phyloP scores from a whole-genome alignment of 148 eudicot species.

The Spergularia bocconei region DNA sequence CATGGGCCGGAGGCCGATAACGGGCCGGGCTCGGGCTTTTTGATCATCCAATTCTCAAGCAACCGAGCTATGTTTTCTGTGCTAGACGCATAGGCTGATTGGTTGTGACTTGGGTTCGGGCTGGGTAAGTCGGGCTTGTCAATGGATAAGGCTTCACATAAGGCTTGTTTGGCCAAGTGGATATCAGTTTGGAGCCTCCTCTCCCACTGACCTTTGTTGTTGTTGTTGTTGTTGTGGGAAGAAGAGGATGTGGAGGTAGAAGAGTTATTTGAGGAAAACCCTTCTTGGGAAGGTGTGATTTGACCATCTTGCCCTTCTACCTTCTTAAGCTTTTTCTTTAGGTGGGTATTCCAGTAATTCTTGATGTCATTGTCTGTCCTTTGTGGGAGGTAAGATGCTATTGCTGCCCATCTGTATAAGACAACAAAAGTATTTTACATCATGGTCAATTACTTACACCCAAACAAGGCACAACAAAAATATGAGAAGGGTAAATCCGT shows the following conservation, averaged over 20 bases:
- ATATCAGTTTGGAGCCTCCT: constrained; percentile 84
- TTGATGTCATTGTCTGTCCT: constrained; percentile 91
- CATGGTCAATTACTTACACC: constrained; percentile 11
- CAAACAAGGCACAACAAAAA: constrained; percentile 10
- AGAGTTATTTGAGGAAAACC: constrained; percentile 26
- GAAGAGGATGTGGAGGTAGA: constrained; percentile 28
- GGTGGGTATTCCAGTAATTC: constrained; percentile 90
- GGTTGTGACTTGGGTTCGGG: background rate
- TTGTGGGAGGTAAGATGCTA: constrained; percentile 88
- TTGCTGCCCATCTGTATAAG: constrained; percentile 79
- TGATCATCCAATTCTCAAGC: constrained; percentile 56
- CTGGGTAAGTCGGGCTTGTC: constrained; percentile 39
- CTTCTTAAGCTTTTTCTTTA: constrained; percentile 65
- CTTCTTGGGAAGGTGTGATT: constrained; percentile 17
- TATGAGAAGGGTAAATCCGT: background rate
- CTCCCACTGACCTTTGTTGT: constrained; percentile 81
- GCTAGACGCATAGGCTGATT: constrained; percentile 50
- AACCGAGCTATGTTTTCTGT: constrained; percentile 68
- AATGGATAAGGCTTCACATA: constrained; percentile 67
- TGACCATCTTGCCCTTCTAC: constrained; percentile 27
- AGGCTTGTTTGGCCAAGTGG: constrained; percentile 75
- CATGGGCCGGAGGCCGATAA: constrained; percentile 20
- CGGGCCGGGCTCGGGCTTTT: constrained; percentile 26
- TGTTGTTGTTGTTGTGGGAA: constrained; percentile 18
- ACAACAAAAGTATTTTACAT: constrained; percentile 13